Evolutionary conservation across 768 basidiomycete genomes (phyloP).

Genomic region (Boletus sp.): DNA sequence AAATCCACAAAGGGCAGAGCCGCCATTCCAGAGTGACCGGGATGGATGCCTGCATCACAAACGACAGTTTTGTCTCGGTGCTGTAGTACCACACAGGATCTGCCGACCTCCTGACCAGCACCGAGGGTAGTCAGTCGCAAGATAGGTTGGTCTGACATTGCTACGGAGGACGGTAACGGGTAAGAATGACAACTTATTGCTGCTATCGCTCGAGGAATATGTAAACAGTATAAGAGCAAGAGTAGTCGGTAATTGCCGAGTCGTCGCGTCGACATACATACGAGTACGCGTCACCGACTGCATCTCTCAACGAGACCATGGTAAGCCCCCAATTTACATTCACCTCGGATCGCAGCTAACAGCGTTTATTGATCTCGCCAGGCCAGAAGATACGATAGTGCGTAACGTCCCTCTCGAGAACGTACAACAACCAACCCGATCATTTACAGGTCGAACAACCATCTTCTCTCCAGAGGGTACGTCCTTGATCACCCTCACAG

Average conservation of each 20-base stretch:
- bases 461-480: slow-evolving; percentile 98
- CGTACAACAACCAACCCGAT: slow-evolving; percentile 19
- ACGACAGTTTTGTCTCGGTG: slow-evolving; percentile 89
- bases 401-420: slow-evolving; percentile 32
- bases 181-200: not conserved
- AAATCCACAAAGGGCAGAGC: slow-evolving; percentile 94
- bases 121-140: slow-evolving; percentile 85
- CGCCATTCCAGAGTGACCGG: slow-evolving; percentile 89
- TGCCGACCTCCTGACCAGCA: slow-evolving; percentile 94
- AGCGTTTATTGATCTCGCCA: slow-evolving; percentile 1
- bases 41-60: slow-evolving; percentile 94
- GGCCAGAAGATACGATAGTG: slow-evolving; percentile 96
- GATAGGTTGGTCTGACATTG: slow-evolving; percentile 53
- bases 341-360: not conserved
- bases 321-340: slow-evolving; percentile 30
- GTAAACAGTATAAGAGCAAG: not conserved
- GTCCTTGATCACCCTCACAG: slow-evolving; percentile 14
- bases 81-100: slow-evolving; percentile 93
- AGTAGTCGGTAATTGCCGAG: slow-evolving; percentile 21
- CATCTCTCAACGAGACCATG: slow-evolving; percentile 39
- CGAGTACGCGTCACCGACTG: slow-evolving; percentile 24
- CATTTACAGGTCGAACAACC: slow-evolving; percentile 78
- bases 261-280: slow-evolving; percentile 16
- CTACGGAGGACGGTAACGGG: not conserved
- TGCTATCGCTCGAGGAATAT: too few species aligned